Base-by-base conservation (phyloP, 23 red algal species). In the Agarophyton chilense region DNA sequence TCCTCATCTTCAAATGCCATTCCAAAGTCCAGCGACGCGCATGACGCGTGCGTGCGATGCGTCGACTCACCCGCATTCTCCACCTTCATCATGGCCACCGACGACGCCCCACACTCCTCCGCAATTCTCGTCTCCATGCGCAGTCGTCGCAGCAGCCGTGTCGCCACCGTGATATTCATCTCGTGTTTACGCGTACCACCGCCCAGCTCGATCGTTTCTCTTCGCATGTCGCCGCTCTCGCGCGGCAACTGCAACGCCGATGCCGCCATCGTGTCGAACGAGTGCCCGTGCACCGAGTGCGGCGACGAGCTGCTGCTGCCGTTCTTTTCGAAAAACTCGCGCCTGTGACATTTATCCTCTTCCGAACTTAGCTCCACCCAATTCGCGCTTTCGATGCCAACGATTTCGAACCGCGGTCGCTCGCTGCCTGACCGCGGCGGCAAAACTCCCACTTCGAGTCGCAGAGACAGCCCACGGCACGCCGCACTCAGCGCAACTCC, bases 311-410 rank as follows among this genome's bases (percentile, higher is more conserved):
- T 45, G 7, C 26, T n/a, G 40, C 43, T 72, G 17, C 32, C 35
- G 22, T 40, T 36, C 42, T 74, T 63, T 34, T 58, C 17, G 9
- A 86, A 33, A 13, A 32, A 2, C 1, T 83, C 79, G 26, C 61
- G 64, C 35, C 21, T 53, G 58, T 29, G 40, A 54, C 65, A 74
- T 43, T 72, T 66, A 33, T 86, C 64, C 45, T 72, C 38, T 28
- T 86, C 82, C 11, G 3, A 19, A 40, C 41, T 66, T 25, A 86
- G 43, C 46, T 86, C 82, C 44, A 86, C 82, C 82, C 82, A 86
- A 26, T 18, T 72, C 28, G 33, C 28, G 16, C 51, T 71, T 28
- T 49, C 65, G 42, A 86, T 86, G 4, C 45, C 82, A 5, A 67
- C 47, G 12, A 86, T 72, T 35, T 86, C 82, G 51, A 86, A 86